Conservation (phyloP, 306 rosid genomes). For the Argentina anserina region DNA sequence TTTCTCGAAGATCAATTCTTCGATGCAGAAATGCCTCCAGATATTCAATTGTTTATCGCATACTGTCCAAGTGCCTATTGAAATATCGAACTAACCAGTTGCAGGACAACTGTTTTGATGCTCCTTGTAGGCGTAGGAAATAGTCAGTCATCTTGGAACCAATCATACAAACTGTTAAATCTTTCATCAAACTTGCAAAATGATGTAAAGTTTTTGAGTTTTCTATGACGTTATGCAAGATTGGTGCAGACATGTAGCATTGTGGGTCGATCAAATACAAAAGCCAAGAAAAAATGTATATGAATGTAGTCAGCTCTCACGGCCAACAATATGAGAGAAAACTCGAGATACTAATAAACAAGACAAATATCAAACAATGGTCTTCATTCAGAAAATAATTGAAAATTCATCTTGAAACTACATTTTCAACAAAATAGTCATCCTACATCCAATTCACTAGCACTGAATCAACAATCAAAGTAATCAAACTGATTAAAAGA, state of each 20-base stretch:
- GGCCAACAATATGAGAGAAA: too few relatives aligned
- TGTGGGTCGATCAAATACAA: not conserved
- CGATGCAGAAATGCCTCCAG: too few relatives aligned
- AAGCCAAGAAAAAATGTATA: not conserved
- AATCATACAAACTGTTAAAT: not conserved
- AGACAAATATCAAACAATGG: not conserved
- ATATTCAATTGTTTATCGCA: too few relatives aligned
- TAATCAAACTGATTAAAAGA: not conserved
- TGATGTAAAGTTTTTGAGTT: not conserved
- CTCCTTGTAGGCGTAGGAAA: not conserved
- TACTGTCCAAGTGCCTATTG: too few relatives aligned
- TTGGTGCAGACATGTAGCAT: too few relatives aligned
- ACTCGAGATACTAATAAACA: not conserved
- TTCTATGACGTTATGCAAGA: too few relatives aligned
- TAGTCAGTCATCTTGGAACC: not conserved
- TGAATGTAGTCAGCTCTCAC: not conserved
- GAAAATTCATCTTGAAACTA: too few relatives aligned
- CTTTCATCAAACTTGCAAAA: not conserved
- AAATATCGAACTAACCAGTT: too few relatives aligned
- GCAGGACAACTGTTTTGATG: too few relatives aligned
- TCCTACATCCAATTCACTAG: too few relatives aligned
- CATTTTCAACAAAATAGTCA: too few relatives aligned
- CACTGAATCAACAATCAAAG: not conserved
- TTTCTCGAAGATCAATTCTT: not conserved
- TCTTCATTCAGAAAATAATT: not conserved